These are phyloP conservation scores for Mycena sp. DNA, from an alignment of 1,284 basidiomycete species.

Conservation along the genomic window DNA sequence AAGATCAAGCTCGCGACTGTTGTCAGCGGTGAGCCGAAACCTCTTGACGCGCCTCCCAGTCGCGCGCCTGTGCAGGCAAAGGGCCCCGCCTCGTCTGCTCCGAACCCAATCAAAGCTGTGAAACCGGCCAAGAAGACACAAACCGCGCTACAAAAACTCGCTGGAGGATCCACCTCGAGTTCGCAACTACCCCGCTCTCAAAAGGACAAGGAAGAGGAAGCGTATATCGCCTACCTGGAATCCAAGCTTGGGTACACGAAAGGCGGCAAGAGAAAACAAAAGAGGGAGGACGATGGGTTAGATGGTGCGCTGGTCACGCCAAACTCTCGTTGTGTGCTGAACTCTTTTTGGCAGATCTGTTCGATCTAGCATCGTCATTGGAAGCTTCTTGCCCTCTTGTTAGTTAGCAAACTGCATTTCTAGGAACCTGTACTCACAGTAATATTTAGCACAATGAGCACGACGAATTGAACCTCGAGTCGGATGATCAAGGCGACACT, in stretches of 20 bases:
- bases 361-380: constrained; percentile 64
- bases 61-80: constrained; percentile 6
- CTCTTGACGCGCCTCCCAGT: too few species aligned
- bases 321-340: constrained; percentile 7
- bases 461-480: constrained; percentile 15
- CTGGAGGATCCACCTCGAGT: constrained; percentile 26
- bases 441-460: not conserved
- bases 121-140: constrained; percentile 21
- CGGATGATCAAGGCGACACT: constrained; percentile 20
- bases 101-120: not conserved
- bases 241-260: constrained; percentile 64
- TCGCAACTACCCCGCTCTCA: constrained; percentile 41
- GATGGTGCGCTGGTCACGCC: constrained; percentile 53
- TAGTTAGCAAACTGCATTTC: constrained; percentile 29
- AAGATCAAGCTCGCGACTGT: constrained; percentile 44
- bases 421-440: too few species aligned
- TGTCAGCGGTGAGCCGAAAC: constrained; percentile 6
- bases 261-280: constrained; percentile 45
- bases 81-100: too few species aligned
- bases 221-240: constrained; percentile 83
- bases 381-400: constrained; percentile 33
- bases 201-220: constrained; percentile 73
- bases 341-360: constrained; percentile 51
- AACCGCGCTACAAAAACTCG: constrained; percentile 49
- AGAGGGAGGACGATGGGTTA: constrained; percentile 68